Evolutionary conservation across 2,329 filamentous ascomycete species (phyloP).

Genomic region (Hypomyces rosellus): DNA sequence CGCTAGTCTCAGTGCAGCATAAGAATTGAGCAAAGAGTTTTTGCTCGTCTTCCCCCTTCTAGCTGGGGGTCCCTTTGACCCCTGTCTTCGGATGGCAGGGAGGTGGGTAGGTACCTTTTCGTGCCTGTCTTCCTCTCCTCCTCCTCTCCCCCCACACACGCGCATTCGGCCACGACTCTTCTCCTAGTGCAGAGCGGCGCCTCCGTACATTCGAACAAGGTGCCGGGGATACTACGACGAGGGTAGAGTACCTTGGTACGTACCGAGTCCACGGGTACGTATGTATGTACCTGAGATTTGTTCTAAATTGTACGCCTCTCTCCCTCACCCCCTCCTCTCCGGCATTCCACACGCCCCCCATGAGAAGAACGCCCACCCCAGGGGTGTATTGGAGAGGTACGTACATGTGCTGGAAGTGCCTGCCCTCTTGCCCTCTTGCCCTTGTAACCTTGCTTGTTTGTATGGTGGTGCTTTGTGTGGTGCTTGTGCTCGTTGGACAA

Average conservation of each 20-base stretch:
- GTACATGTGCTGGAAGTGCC: neutral
- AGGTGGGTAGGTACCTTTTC: neutral
- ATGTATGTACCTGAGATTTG: neutral
- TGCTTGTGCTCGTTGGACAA: neutral
- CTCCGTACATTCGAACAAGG: slow-evolving; percentile 11
- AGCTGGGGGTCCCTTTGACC: neutral
- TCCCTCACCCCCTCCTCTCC: too few species aligned
- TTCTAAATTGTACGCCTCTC: too few species aligned
- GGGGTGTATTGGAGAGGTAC: neutral
- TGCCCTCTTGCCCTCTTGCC: slow-evolving; percentile 10
- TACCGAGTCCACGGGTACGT: slow-evolving; percentile 6
- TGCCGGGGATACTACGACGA: neutral
- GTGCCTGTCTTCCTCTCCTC: neutral
- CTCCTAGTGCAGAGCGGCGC: slow-evolving; percentile 5
- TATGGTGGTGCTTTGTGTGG: neutral
- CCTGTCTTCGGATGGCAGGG: slow-evolving; percentile 3
- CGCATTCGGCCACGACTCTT: slow-evolving; percentile 1
- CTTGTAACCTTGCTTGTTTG: neutral
- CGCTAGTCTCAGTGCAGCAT: slow-evolving; percentile 7
- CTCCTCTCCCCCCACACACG: slow-evolving; percentile 5
- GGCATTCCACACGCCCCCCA: too few species aligned
- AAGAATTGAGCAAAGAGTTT: slow-evolving; percentile 6
- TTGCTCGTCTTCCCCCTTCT: slow-evolving; percentile 4
- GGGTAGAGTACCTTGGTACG: neutral
- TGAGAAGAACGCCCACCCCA: too few species aligned